phyloP scores from a whole-genome alignment of 768 basidiomycete species.

The Tricholomella constricta region DNA sequence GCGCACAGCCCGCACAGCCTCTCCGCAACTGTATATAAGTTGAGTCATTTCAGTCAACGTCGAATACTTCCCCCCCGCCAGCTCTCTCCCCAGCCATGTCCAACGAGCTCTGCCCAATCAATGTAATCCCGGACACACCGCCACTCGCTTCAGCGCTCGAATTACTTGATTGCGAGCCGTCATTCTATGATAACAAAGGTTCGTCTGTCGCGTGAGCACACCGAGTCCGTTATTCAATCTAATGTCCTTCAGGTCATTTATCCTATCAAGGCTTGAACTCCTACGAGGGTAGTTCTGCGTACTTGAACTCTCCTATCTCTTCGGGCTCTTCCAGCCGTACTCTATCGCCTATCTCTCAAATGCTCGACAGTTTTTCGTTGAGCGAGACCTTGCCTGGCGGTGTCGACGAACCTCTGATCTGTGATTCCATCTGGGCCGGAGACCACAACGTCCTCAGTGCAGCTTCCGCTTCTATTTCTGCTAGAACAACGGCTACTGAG shows the following conservation, averaged over 20 bases:
- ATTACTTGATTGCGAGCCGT: neutral
- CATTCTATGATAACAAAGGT: conserved; percentile 6
- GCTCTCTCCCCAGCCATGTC: conserved; percentile 2
- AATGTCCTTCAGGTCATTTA: conserved; percentile 2
- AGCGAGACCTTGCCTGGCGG: neutral
- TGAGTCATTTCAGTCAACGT: neutral
- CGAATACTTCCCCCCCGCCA: neutral
- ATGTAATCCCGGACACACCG: conserved; percentile 13
- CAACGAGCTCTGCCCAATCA: conserved; percentile 3
- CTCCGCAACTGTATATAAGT: neutral
- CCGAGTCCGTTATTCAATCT: too few species aligned
- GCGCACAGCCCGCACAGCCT: conserved; percentile 7
- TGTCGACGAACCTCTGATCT: neutral
- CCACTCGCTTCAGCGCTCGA: neutral
- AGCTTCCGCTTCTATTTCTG: neutral
- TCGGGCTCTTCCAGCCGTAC: conserved; percentile 7
- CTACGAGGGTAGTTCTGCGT: neutral
- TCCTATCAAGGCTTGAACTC: neutral
- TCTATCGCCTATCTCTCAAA: conserved; percentile 7
- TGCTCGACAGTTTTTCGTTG: conserved; percentile 1
- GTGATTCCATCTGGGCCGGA: neutral
- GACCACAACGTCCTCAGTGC: conserved; percentile 4
- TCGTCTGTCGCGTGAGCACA: too few species aligned
- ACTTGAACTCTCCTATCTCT: conserved; percentile 5
- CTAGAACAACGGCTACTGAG: neutral